These are phyloP conservation scores for Paramecium caudatum DNA, from an alignment of 73 alveolate species.

Conservation along the genomic window DNA sequence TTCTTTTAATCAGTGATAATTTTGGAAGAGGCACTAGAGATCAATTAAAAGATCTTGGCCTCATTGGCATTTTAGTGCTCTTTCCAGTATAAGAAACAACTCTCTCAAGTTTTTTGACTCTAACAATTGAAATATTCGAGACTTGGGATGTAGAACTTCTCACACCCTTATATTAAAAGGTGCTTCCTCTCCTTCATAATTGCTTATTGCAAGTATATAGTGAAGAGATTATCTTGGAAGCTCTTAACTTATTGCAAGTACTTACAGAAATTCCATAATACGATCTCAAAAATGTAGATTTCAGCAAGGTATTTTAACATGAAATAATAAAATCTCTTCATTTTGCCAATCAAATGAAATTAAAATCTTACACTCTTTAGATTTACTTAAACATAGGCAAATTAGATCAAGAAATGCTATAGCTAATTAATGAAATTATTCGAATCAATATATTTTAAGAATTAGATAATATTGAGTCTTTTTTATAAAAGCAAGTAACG, in stretches of 20 bases:
- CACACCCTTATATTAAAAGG: background rate
- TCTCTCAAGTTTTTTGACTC: background rate
- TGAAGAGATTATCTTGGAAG: constrained; percentile 32
- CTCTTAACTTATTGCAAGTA: constrained; percentile 24
- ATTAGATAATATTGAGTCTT: constrained; percentile 41
- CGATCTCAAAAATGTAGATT: background rate
- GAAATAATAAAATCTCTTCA: background rate
- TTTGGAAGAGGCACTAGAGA: constrained; percentile 10
- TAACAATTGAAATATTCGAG: constrained; percentile 49
- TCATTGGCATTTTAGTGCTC: background rate
- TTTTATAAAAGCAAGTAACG: background rate
- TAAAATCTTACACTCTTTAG: background rate
- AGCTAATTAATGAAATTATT: background rate
- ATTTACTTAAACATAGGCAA: background rate
- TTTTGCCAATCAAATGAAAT: constrained; percentile 15
- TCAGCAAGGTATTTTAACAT: background rate
- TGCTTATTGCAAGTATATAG: background rate
- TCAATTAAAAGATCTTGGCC: background rate
- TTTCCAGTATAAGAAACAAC: constrained; percentile 13
- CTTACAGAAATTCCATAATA: constrained; percentile 41
- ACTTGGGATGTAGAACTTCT: constrained; percentile 33
- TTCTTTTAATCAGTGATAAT: constrained; percentile 7
- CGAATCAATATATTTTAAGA: constrained; percentile 26
- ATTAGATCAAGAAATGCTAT: background rate
- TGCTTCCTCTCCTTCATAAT: constrained; percentile 5